Percentiles rank a stretch among this genome's conserved stretches.
These are phyloP conservation scores for Cladophialophora carrionii DNA, from an alignment of 2,329 filamentous ascomycete genomes.

Conservation along the genomic window DNA sequence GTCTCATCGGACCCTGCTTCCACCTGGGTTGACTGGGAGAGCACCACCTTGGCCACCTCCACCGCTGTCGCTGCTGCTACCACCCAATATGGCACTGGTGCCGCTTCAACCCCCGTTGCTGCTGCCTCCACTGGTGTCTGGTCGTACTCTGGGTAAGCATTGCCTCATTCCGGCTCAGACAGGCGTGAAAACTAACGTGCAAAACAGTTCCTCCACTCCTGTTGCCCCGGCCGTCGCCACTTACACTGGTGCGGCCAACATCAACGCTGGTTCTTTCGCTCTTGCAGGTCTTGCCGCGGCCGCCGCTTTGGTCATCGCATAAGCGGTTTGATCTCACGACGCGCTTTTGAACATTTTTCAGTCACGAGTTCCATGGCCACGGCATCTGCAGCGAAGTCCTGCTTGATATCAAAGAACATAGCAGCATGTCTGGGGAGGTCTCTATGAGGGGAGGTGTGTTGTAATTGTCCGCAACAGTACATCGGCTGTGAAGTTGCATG, in stretches of 20 bases:
- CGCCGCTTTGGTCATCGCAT: slow-evolving; percentile 42
- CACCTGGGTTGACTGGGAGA: slow-evolving; percentile 32
- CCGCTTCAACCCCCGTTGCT: slow-evolving; percentile 18
- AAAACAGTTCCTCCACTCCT: slow-evolving; percentile 18
- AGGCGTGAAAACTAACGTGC: slow-evolving; percentile 25
- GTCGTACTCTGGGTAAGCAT: slow-evolving; percentile 35
- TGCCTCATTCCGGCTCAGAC: background rate
- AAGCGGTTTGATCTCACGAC: slow-evolving; percentile 30
- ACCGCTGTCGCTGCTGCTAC: slow-evolving; percentile 23
- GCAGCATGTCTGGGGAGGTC: slow-evolving; percentile 34
- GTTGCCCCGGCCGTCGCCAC: slow-evolving; percentile 35
- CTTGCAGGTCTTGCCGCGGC: slow-evolving; percentile 41
- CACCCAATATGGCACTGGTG: slow-evolving; percentile 8
- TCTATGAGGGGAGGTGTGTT: slow-evolving; percentile 11
- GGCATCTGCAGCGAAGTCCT: slow-evolving; percentile 25
- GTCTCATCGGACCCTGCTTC: slow-evolving; percentile 2
- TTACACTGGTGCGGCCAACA: slow-evolving; percentile 42
- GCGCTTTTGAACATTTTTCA: slow-evolving; percentile 27
- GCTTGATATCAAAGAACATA: slow-evolving; percentile 22
- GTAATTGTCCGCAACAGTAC: slow-evolving; percentile 24
- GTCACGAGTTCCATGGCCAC: slow-evolving; percentile 35
- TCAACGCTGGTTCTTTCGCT: slow-evolving; percentile 40
- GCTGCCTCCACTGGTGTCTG: slow-evolving; percentile 32
- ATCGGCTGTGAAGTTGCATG: slow-evolving; percentile 16
- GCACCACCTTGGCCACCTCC: slow-evolving; percentile 25